Conservation (phyloP, 495 filamentous ascomycete genomes). For the Penicillium longicatenatum region DNA sequence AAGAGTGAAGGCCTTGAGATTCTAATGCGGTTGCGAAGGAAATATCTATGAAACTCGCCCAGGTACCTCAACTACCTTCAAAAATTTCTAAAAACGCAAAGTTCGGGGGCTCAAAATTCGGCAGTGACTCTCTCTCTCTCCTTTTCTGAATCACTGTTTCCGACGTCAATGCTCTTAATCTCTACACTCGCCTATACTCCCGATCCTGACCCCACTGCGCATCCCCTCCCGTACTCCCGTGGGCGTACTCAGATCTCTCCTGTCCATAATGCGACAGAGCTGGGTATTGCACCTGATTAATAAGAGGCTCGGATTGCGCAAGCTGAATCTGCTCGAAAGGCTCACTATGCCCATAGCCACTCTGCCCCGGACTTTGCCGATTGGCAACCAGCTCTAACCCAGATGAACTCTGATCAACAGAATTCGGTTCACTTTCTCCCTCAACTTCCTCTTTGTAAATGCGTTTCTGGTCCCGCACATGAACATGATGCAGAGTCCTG, state of each 20-base stretch:
- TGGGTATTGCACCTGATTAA: background rate
- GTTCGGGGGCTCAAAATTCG: no score
- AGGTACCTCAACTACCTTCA: no score
- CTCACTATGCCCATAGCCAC: background rate
- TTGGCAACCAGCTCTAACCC: background rate
- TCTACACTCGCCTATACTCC: background rate
- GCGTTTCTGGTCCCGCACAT: background rate
- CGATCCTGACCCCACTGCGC: background rate
- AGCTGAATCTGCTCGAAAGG: background rate
- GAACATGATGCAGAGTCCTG: background rate
- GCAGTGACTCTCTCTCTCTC: no score
- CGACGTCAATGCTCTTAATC: no score
- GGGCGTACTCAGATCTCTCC: background rate
- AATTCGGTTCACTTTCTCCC: background rate
- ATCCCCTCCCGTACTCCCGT: no score
- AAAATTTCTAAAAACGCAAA: no score
- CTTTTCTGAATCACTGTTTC: no score
- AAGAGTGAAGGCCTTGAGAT: no score
- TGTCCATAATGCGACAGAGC: background rate
- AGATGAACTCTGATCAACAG: background rate
- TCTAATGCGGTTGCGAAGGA: no score
- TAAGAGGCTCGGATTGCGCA: background rate
- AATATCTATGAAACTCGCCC: no score
- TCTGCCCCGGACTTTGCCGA: background rate
- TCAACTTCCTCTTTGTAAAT: background rate